Evolutionary conservation across 805 yeast species (phyloP).

Genomic region (Groenewaldozyma salmanticensis): DNA sequence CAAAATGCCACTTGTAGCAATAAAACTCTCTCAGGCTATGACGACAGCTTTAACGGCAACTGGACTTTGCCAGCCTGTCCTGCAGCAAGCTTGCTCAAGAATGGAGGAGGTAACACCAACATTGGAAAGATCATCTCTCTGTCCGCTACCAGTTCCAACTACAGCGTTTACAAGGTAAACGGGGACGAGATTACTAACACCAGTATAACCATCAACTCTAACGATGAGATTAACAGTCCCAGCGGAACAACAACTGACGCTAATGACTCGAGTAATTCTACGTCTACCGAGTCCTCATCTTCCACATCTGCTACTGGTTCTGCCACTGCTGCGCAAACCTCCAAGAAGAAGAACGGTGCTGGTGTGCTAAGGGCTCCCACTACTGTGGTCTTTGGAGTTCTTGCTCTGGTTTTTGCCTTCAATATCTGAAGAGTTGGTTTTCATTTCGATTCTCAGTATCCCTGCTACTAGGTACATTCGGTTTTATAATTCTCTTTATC

Average conservation of each 20-base stretch:
- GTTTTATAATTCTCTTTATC: too few species aligned
- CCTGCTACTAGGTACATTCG: too few species aligned
- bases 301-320: conserved; percentile 11
- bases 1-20: conserved; percentile 15
- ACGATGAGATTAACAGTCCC: conserved; percentile 20
- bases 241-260: conserved; percentile 10
- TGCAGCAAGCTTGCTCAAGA: conserved; percentile 25
- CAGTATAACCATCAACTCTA: conserved; percentile 15
- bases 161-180: conserved; percentile 22
- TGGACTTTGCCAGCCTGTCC: conserved; percentile 30
- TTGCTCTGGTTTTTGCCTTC: conserved; percentile 11
- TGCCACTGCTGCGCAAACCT: conserved; percentile 10
- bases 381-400: conserved; percentile 10
- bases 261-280: conserved; percentile 9
- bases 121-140: conserved; percentile 26
- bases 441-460: conserved; percentile 4
- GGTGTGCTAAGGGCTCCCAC: conserved; percentile 7
- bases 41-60: conserved; percentile 23
- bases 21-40: conserved; percentile 17
- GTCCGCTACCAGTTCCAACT: conserved; percentile 19
- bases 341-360: conserved; percentile 12
- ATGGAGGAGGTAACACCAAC: conserved; percentile 31
- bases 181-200: conserved; percentile 23
- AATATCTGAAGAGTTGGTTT: too few species aligned
- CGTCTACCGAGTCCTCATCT: conserved; percentile 13